Conservation (phyloP, 2,329 filamentous ascomycete genomes). For the Calycina herbarum region DNA sequence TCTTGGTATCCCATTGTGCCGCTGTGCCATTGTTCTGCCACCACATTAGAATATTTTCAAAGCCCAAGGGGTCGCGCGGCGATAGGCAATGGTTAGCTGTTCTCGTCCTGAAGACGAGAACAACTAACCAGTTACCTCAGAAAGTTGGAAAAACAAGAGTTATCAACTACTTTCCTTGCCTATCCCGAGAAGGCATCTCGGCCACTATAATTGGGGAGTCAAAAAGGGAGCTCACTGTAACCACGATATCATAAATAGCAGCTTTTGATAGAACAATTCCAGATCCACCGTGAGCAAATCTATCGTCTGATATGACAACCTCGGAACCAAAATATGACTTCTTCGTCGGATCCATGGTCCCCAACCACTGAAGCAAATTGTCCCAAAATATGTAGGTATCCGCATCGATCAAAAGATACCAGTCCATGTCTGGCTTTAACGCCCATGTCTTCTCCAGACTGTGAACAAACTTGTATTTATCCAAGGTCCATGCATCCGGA, state of each 20-base stretch:
- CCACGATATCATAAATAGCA: conserved; percentile 49
- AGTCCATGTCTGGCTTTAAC: conserved; percentile 53
- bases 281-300: conserved; percentile 57
- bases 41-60: background rate
- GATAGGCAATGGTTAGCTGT: too few relatives aligned
- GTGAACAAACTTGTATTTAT: conserved; percentile 64
- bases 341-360: conserved; percentile 30
- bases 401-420: conserved; percentile 60
- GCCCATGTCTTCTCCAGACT: conserved; percentile 55
- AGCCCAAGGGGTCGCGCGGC: conserved; percentile 10
- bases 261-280: conserved; percentile 54
- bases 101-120: too few relatives aligned
- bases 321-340: conserved; percentile 54
- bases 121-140: too few relatives aligned
- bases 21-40: conserved; percentile 44
- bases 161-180: background rate
- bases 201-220: too few relatives aligned
- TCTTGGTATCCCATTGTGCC: conserved; percentile 47
- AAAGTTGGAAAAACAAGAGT: too few relatives aligned
- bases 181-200: background rate
- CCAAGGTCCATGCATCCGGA: conserved; percentile 50
- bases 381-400: conserved; percentile 58
- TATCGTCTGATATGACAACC: conserved; percentile 44
- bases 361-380: conserved; percentile 42
- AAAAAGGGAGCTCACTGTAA: conserved; percentile 12